phyloP scores from a whole-genome alignment of 2,329 filamentous ascomycete species.

The Pseudogymnoascus sp. region DNA sequence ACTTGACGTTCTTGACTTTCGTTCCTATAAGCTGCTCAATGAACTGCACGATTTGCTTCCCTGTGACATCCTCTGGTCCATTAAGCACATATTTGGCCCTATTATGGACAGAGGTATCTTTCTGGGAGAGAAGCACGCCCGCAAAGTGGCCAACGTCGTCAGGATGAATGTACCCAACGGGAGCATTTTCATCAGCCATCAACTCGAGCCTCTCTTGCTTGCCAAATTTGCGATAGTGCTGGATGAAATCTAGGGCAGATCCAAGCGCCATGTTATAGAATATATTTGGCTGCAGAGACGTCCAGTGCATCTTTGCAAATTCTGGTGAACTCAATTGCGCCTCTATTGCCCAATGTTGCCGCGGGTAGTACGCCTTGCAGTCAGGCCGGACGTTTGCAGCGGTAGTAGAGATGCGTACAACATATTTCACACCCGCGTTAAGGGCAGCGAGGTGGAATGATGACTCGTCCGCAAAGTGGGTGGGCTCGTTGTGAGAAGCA shows the following conservation, averaged over 20 bases:
- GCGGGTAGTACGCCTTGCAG: constrained; percentile 29
- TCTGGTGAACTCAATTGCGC: constrained; percentile 29
- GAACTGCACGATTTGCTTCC: constrained; percentile 28
- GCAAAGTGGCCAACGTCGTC: constrained; percentile 31
- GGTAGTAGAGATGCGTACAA: constrained; percentile 36
- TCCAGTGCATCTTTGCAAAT: constrained; percentile 31
- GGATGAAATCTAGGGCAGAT: constrained; percentile 27
- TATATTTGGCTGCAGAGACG: constrained; percentile 33
- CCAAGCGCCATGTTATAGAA: constrained; percentile 24
- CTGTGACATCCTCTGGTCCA: constrained; percentile 34
- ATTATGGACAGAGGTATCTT: constrained; percentile 26
- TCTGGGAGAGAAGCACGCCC: constrained; percentile 29
- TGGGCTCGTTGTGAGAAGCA: constrained; percentile 31
- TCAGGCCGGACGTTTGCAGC: constrained; percentile 31
- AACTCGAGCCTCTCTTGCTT: constrained; percentile 26
- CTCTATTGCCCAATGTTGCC: constrained; percentile 36
- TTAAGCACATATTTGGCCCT: constrained; percentile 33
- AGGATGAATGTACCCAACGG: constrained; percentile 27
- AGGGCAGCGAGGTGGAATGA: constrained; percentile 30
- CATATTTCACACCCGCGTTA: constrained; percentile 32
- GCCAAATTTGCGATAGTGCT: constrained; percentile 29
- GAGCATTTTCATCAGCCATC: constrained; percentile 25
- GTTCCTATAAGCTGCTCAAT: constrained; percentile 29
- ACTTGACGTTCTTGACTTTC: constrained; percentile 25
- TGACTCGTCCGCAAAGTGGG: constrained; percentile 35